Conservation (phyloP, 805 yeast species). For the Saccharomycopsis fibuligera region DNA sequence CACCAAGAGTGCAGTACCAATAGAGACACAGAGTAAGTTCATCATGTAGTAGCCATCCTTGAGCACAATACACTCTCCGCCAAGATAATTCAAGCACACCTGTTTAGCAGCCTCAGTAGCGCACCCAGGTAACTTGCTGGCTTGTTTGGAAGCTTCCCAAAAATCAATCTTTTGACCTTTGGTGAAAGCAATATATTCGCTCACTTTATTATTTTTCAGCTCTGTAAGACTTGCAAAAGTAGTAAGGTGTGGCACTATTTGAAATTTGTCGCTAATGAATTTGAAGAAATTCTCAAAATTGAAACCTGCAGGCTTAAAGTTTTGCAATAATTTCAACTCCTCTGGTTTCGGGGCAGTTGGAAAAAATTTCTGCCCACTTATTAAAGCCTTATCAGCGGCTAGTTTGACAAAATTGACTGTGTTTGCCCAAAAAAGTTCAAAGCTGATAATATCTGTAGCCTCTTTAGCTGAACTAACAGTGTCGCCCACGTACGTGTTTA, state of each 20-base stretch:
- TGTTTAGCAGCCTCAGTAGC: constrained; percentile 36
- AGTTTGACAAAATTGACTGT: constrained; percentile 2
- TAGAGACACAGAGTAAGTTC: constrained; percentile 59
- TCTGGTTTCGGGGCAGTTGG: constrained; percentile 4
- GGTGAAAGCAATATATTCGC: constrained; percentile 7
- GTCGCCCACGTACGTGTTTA: constrained; percentile 14
- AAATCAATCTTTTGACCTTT: constrained; percentile 24
- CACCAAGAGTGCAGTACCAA: constrained; percentile 62
- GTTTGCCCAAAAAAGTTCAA: constrained; percentile 11
- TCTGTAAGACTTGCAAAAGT: constrained; percentile 1
- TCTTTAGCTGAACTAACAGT: constrained; percentile 11
- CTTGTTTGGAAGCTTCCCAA: constrained; percentile 15
- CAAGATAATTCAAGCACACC: constrained; percentile 39
- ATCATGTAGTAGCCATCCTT: constrained; percentile 84
- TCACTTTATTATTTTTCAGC: neutral
- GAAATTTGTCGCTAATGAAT: neutral
- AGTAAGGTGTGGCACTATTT: too few relatives aligned
- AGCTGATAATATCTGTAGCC: constrained; percentile 17
- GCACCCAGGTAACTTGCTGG: constrained; percentile 27
- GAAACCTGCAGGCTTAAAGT: constrained; percentile 4
- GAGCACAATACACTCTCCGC: constrained; percentile 49
- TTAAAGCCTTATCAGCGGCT: neutral
- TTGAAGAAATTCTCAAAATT: constrained; percentile 1
- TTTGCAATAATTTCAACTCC: constrained; percentile 1
- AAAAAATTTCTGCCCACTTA: neutral